phyloP scores from a whole-genome alignment of 2,329 filamentous ascomycete species.

The Neofusicoccum sp. region DNA sequence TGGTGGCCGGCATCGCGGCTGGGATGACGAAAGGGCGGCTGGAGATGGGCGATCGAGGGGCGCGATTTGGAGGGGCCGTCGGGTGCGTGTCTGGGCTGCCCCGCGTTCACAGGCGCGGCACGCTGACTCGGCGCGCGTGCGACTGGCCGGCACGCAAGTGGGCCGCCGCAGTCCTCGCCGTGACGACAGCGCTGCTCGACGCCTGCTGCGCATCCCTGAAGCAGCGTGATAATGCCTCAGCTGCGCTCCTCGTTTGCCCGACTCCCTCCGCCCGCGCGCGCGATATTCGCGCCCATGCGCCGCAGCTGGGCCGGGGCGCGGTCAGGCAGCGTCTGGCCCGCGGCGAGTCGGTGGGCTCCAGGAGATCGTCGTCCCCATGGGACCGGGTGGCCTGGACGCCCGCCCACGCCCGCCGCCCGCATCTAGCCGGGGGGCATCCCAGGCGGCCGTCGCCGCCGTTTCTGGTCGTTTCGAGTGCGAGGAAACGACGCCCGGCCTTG shows the following conservation, averaged over 20 bases:
- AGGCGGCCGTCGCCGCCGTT: not conserved
- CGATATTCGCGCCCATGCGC: not conserved
- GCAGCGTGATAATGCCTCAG: slow-evolving; percentile 1
- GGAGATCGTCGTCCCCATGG: not conserved
- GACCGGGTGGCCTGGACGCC: not conserved
- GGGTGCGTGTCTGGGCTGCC: not conserved
- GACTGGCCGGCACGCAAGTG: not conserved
- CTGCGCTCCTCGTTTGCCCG: slow-evolving; percentile 10
- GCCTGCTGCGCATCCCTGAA: not conserved
- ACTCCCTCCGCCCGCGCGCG: slow-evolving; percentile 9
- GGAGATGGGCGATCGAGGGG: slow-evolving; percentile 1
- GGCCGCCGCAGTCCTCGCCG: not conserved
- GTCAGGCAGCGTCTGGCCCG: not conserved
- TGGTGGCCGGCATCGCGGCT: not conserved
- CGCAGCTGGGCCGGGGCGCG: not conserved
- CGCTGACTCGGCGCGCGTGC: slow-evolving; percentile 8
- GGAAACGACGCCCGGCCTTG: too few species aligned
- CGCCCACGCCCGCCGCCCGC: not conserved
- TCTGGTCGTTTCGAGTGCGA: not conserved
- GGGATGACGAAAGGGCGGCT: not conserved
- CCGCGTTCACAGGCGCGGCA: slow-evolving; percentile 4
- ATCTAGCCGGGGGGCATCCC: not conserved
- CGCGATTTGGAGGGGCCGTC: not conserved
- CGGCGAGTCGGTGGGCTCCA: not conserved
- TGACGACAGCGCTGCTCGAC: slow-evolving; percentile 5